Evolutionary conservation across 1,139 yeast species (phyloP).

Genomic region (Geotrichum aggregatum): DNA sequence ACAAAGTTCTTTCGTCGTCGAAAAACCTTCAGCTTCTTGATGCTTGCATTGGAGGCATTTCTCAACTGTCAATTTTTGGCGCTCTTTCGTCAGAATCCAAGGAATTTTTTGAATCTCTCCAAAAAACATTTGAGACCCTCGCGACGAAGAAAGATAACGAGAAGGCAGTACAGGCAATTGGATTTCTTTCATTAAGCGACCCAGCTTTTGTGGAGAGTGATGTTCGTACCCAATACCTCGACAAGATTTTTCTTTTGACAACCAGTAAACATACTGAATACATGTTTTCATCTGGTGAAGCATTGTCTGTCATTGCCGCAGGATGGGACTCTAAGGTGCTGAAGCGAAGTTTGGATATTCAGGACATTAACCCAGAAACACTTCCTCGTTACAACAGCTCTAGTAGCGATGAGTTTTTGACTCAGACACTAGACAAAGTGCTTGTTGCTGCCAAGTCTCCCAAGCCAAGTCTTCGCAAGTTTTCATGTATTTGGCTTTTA

Average conservation of each 20-base stretch:
- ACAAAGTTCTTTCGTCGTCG: conserved; percentile 8
- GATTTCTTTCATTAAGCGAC: conserved; percentile 51
- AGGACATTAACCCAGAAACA: conserved; percentile 22
- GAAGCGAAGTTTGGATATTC: conserved; percentile 50
- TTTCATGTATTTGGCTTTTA: conserved; percentile 82
- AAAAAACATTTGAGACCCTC: conserved; percentile 38
- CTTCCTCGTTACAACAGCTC: conserved; percentile 11
- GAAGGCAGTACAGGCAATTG: conserved; percentile 52
- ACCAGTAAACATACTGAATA: conserved; percentile 69
- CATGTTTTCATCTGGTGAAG: conserved; percentile 80
- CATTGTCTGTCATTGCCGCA: conserved; percentile 61
- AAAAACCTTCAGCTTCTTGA: conserved; percentile 26
- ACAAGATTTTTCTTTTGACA: conserved; percentile 54
- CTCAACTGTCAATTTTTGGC: conserved; percentile 61
- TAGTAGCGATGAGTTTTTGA: conserved; percentile 22
- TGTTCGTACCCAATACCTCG: conserved; percentile 41
- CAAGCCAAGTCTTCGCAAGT: conserved; percentile 68
- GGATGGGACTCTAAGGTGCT: conserved; percentile 73
- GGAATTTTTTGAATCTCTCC: conserved; percentile 25
- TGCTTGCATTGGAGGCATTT: conserved; percentile 46
- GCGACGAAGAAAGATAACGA: conserved; percentile 58
- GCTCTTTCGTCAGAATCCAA: conserved; percentile 42
- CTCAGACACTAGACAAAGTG: conserved; percentile 45
- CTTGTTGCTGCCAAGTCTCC: conserved; percentile 56
- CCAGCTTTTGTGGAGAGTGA: conserved; percentile 23